phyloP scores from a whole-genome alignment of 1,284 basidiomycete genomes.

The Moesziomyces parantarcticus region DNA sequence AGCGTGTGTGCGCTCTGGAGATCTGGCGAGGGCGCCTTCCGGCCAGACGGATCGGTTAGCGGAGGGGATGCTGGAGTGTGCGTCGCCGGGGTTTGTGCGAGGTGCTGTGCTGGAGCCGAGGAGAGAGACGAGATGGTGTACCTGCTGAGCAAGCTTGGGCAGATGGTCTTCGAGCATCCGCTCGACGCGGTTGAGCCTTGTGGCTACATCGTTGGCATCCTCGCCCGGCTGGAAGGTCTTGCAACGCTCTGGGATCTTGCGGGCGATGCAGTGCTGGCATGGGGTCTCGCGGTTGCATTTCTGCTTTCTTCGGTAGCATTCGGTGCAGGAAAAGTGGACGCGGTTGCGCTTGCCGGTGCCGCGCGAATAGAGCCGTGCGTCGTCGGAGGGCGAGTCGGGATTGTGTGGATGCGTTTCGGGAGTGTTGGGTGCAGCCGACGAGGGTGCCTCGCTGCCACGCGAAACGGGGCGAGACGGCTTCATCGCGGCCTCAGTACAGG shows the following conservation, averaged over 20 bases:
- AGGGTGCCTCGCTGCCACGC: slow-evolving; percentile 30
- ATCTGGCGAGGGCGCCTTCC: slow-evolving; percentile 8
- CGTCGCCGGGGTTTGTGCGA: not conserved
- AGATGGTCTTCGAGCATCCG: slow-evolving; percentile 50
- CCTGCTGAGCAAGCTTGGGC: slow-evolving; percentile 37
- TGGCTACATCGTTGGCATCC: slow-evolving; percentile 51
- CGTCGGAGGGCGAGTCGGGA: slow-evolving; percentile 28
- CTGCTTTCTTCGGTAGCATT: slow-evolving; percentile 66
- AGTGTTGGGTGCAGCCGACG: slow-evolving; percentile 33
- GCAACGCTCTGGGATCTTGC: slow-evolving; percentile 64
- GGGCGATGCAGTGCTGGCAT: slow-evolving; percentile 65
- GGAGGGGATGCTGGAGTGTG: not conserved
- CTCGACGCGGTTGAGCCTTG: slow-evolving; percentile 55
- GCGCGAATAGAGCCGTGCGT: slow-evolving; percentile 21
- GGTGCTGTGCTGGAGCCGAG: not conserved
- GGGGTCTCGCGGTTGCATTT: slow-evolving; percentile 64
- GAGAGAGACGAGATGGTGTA: slow-evolving; percentile 26
- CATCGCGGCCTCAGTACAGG: slow-evolving; percentile 7
- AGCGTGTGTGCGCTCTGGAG: slow-evolving; percentile 15
- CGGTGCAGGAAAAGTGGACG: slow-evolving; percentile 64
- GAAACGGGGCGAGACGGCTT: slow-evolving; percentile 19
- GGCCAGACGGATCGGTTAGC: slow-evolving; percentile 13
- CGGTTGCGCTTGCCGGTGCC: slow-evolving; percentile 52
- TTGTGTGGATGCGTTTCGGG: slow-evolving; percentile 12
- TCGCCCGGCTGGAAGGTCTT: slow-evolving; percentile 62